Base-by-base conservation (phyloP, 108 stramenopile species). In the Cyclotella sp. region DNA sequence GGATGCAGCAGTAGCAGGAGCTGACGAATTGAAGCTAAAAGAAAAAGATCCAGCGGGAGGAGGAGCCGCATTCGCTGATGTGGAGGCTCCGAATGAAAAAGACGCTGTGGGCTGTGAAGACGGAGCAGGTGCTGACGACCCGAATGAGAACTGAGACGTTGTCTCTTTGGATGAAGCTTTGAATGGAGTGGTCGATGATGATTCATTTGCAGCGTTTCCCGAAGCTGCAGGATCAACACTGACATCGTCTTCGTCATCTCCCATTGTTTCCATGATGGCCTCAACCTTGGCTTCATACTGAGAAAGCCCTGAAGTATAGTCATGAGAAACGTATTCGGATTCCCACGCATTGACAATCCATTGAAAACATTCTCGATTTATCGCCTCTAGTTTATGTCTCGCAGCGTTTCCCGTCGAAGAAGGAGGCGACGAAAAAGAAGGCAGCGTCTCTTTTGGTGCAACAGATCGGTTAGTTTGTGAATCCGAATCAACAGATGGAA, bases 11-110 rank as follows among this genome's bases (percentile, higher is more conserved):
- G 69, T 40, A 34, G 74, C 21, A 30, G 60, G 43, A 24, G 63
- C 46, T 40, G 53, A 0, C 21, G 51, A n/a, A 15, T 72, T 59
- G 43, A 59, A 68, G 11, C 46, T 12, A 34, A 63, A 78, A 18
- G 77, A 78, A 51, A 63, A 78, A 19, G 76, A 26, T 45, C 74
- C 74, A 44, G 74, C 72, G n/a, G 64, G 24, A 28, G 64, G 64
- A n/a, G 64, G 43, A 10, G 64, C 9, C 22, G 64, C 13, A 15
- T 27, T 12, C 13, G 61, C 16, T 27, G 61, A 39, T 19, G 26
- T 58, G 64, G 64, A 21, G 55, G 3, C 24, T 40, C 64, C 44
- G 46, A 66, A 66, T 19, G 43, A 44, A 22, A 66, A 66, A 21
- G 64, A 44, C 5, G 64, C 11, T 10, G 43, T 8, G 0, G 64